A percentile compares a stretch with the other conserved stretches of the same genome.
phyloP scores from a whole-genome alignment of 2,329 filamentous ascomycete genomes.

The Fusarium brevicatenulatum region DNA sequence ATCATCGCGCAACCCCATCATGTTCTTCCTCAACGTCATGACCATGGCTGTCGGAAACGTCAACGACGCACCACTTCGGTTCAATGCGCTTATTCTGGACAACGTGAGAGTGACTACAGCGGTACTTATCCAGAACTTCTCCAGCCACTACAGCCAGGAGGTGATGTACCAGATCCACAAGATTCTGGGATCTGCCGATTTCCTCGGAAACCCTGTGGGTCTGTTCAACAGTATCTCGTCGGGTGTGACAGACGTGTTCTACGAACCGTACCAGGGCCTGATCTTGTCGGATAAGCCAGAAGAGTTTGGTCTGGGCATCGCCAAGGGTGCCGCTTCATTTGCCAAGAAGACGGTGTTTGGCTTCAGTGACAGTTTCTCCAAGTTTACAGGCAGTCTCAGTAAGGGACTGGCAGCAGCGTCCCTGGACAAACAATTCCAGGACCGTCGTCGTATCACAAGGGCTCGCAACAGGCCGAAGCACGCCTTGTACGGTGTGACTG shows the following conservation, averaged over 20 bases:
- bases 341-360: conserved; percentile 99
- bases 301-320: conserved; percentile 93
- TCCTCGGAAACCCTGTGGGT: conserved; percentile 96
- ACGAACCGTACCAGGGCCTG: conserved; percentile 97
- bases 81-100: conserved; percentile 94
- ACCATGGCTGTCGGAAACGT: conserved; percentile 99
- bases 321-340: conserved; percentile 95
- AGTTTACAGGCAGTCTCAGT: conserved; percentile 95
- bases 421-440: conserved; percentile 98
- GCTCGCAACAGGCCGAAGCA: conserved; percentile 96
- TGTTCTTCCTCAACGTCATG: conserved; percentile 98
- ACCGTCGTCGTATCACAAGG: conserved; percentile 91
- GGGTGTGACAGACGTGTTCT: conserved; percentile 97
- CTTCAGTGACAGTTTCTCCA: conserved; percentile 96
- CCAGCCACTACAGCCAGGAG: conserved; percentile 96
- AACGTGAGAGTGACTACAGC: conserved; percentile 92
- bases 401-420: conserved; percentile 96
- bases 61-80: conserved; percentile 93
- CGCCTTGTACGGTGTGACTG: conserved; percentile 93
- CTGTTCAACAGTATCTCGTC: conserved; percentile 99
- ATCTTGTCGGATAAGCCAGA: conserved; percentile 96
- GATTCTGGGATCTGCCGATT: conserved; percentile 95
- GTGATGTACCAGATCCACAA: conserved; percentile 96
- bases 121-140: conserved; percentile 84
- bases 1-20: conserved; percentile 89